Percentiles rank a stretch among this genome's conserved stretches.
Evolutionary conservation across 2,329 filamentous ascomycete species (phyloP).

Genomic region (Trichoderma semiorbis): DNA sequence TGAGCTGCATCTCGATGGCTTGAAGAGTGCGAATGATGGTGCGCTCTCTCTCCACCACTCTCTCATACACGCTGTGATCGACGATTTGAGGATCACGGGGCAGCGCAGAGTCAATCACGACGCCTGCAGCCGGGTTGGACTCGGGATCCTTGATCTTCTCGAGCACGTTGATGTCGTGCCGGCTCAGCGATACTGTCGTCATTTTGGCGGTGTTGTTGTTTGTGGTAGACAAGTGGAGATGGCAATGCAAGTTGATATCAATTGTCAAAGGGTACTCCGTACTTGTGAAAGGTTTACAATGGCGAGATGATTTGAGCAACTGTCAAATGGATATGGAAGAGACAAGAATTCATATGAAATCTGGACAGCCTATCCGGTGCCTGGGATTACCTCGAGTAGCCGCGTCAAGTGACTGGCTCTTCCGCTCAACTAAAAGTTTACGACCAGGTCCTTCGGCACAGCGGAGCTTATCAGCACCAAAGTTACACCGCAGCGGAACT

Average conservation of each 20-base stretch:
- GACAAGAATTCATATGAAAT: background rate
- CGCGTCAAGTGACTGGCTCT: constrained; percentile 6
- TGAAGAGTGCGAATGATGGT: constrained; percentile 54
- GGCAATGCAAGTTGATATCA: background rate
- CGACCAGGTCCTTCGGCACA: constrained; percentile 1
- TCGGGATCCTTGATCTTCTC: constrained; percentile 67
- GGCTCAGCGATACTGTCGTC: constrained; percentile 50
- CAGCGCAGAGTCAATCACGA: constrained; percentile 52
- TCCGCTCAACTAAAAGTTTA: background rate
- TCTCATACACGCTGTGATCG: constrained; percentile 49
- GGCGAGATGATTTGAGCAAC: background rate
- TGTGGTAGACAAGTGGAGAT: background rate
- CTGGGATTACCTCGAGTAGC: background rate
- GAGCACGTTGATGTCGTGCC: constrained; percentile 59
- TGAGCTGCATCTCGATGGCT: constrained; percentile 51
- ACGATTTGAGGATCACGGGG: constrained; percentile 57
- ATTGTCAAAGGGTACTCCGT: background rate
- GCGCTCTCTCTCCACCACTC: constrained; percentile 49
- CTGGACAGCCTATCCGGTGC: background rate
- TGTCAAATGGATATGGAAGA: background rate
- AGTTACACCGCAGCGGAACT: constrained; percentile 6
- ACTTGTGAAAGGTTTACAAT: background rate
- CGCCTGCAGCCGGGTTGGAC: constrained; percentile 51
- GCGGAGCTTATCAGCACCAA: background rate
- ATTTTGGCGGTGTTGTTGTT: constrained; percentile 34